phyloP scores from a whole-genome alignment of 2,329 filamentous ascomycete genomes.

The Stagonosporopsis rhizophila region DNA sequence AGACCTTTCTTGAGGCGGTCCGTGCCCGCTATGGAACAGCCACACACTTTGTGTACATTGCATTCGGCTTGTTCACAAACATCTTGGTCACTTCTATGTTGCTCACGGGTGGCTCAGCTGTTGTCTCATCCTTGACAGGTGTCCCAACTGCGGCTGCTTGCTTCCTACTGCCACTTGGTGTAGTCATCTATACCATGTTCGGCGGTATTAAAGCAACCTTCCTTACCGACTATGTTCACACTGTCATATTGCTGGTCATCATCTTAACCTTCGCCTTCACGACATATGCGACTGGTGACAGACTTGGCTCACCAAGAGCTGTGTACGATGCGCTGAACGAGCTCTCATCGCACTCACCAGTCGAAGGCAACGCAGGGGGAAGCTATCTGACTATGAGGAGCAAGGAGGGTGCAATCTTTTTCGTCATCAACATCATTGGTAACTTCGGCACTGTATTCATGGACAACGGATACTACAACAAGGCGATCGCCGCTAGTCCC shows the following conservation, averaged over 20 bases:
- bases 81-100: conserved; percentile 92
- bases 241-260: conserved; percentile 81
- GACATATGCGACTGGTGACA: conserved; percentile 75
- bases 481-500: conserved; percentile 86
- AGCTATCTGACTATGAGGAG: conserved; percentile 90
- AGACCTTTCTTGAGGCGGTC: conserved; percentile 83
- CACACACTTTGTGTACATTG: conserved; percentile 79
- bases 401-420: conserved; percentile 83
- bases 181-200: conserved; percentile 78
- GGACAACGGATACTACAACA: conserved; percentile 85
- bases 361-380: conserved; percentile 76
- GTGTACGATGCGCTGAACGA: conserved; percentile 80
- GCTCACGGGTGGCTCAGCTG: conserved; percentile 81
- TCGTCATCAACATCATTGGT: conserved; percentile 86
- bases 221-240: conserved; percentile 85
- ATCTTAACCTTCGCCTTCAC: conserved; percentile 85
- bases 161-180: conserved; percentile 80
- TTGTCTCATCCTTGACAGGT: conserved; percentile 60
- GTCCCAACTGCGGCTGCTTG: conserved; percentile 81
- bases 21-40: conserved; percentile 77
- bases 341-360: conserved; percentile 72
- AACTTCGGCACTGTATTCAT: conserved; percentile 86
- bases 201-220: conserved; percentile 75
- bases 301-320: conserved; percentile 74
- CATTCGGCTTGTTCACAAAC: conserved; percentile 81